Evolutionary conservation across 129 eudicot genomes (phyloP).

Genomic region (Cynara cardunculus): DNA sequence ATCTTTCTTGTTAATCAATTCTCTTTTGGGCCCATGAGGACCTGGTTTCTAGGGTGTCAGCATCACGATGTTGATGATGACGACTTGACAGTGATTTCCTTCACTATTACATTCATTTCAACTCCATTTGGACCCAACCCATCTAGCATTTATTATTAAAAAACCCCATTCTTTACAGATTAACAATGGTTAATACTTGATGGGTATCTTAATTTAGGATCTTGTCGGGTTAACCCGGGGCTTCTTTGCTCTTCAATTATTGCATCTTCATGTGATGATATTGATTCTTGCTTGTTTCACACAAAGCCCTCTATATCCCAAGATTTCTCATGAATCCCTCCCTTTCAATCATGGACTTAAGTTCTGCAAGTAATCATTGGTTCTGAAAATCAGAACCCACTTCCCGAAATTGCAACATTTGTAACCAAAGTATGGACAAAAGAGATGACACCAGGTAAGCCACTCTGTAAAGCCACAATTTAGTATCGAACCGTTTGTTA

Average conservation of each 20-base stretch:
- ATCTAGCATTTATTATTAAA: background rate
- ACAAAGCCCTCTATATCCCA: background rate
- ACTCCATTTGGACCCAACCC: conserved; percentile 19
- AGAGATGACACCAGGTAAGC: conserved; percentile 19
- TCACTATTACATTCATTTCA: conserved; percentile 9
- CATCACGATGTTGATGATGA: conserved; percentile 12
- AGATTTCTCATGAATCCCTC: background rate
- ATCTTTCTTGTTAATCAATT: conserved; percentile 9
- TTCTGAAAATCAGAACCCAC: conserved; percentile 1
- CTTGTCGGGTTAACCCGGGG: background rate
- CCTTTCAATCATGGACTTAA: background rate
- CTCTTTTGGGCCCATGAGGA: conserved; percentile 19
- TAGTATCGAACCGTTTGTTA: conserved; percentile 12
- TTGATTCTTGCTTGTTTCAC: background rate
- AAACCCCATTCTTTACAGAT: conserved; percentile 21
- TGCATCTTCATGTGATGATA: conserved; percentile 11
- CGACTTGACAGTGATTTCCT: conserved; percentile 8
- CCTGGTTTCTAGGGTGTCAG: conserved; percentile 31
- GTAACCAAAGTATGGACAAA: background rate
- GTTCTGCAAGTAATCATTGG: background rate
- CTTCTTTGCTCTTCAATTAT: conserved; percentile 3
- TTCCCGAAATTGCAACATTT: background rate
- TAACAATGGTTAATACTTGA: conserved; percentile 1
- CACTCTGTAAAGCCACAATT: conserved; percentile 33
- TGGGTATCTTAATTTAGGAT: conserved; percentile 3